phyloP scores from a whole-genome alignment of 768 basidiomycete genomes.

The Tulasnella sp. region DNA sequence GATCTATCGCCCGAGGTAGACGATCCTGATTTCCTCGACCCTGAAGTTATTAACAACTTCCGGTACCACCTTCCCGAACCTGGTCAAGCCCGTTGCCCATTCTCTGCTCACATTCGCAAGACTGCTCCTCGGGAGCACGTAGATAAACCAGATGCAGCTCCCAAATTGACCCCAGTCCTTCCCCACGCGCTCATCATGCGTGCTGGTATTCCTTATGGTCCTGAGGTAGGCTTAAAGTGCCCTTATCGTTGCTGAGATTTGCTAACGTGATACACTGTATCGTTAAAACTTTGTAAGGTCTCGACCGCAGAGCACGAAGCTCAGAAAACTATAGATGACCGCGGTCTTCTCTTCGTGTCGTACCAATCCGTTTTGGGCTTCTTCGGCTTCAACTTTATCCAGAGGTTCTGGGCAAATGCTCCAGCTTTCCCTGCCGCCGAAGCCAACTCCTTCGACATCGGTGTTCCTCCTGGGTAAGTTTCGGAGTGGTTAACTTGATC shows the following conservation, averaged over 20 bases:
- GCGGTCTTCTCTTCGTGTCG: conserved; percentile 20
- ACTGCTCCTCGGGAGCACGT: conserved; percentile 9
- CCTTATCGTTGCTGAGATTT: too few species aligned
- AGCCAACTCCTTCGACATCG: not conserved
- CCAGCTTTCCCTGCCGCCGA: conserved; percentile 1
- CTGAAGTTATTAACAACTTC: conserved; percentile 19
- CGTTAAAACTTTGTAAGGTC: not conserved
- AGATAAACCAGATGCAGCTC: not conserved
- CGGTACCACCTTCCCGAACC: not conserved
- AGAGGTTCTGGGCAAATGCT: not conserved
- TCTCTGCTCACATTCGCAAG: conserved; percentile 25
- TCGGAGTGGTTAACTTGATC: not conserved
- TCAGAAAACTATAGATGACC: not conserved
- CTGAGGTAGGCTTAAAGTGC: not conserved
- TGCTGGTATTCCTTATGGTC: conserved; percentile 24
- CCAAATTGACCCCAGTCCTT: not conserved
- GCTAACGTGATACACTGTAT: too few species aligned
- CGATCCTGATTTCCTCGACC: not conserved
- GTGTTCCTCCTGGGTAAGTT: not conserved
- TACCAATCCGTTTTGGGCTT: conserved; percentile 17
- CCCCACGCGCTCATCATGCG: conserved; percentile 14
- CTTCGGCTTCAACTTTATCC: conserved; percentile 13
- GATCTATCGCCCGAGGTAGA: not conserved
- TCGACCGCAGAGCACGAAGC: not conserved
- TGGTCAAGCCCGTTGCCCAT: conserved; percentile 20